Evolutionary conservation across 2,329 filamentous ascomycete species (phyloP).

Genomic region (Neofusicoccum umdonicola): DNA sequence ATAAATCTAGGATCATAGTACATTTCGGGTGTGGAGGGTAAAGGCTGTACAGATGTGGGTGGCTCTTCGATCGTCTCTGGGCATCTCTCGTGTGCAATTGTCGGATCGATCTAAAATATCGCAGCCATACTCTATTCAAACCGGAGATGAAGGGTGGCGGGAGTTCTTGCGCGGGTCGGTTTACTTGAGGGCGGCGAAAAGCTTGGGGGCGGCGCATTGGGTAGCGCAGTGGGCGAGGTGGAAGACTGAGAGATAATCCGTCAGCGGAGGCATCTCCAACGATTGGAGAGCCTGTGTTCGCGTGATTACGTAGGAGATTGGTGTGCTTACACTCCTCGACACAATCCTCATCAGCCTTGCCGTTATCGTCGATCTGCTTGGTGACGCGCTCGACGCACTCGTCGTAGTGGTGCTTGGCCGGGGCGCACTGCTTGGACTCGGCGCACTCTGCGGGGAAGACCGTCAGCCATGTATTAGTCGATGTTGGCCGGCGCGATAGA

Average conservation of each 20-base stretch:
- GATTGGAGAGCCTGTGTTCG: background rate
- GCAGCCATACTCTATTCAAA: constrained; percentile 6
- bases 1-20: constrained; percentile 10
- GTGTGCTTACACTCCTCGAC: constrained; percentile 91
- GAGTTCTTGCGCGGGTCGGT: constrained; percentile 10
- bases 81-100: constrained; percentile 10
- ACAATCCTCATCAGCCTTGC: constrained; percentile 86
- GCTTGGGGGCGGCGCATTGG: constrained; percentile 91
- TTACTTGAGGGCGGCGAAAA: constrained; percentile 92
- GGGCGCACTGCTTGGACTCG: constrained; percentile 79
- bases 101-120: constrained; percentile 10
- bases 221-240: constrained; percentile 95
- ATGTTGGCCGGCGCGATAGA: background rate
- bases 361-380: constrained; percentile 61
- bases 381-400: constrained; percentile 96
- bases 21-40: constrained; percentile 1
- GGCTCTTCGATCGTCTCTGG: constrained; percentile 12
- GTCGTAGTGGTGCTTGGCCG: constrained; percentile 95
- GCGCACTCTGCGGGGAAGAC: constrained; percentile 70
- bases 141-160: background rate
- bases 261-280: background rate
- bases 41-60: constrained; percentile 7
- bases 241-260: constrained; percentile 68
- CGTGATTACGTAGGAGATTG: background rate
- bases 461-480: background rate